Conservation (phyloP, 2,329 filamentous ascomycete species). For the Cladosporium sphaerospermum region DNA sequence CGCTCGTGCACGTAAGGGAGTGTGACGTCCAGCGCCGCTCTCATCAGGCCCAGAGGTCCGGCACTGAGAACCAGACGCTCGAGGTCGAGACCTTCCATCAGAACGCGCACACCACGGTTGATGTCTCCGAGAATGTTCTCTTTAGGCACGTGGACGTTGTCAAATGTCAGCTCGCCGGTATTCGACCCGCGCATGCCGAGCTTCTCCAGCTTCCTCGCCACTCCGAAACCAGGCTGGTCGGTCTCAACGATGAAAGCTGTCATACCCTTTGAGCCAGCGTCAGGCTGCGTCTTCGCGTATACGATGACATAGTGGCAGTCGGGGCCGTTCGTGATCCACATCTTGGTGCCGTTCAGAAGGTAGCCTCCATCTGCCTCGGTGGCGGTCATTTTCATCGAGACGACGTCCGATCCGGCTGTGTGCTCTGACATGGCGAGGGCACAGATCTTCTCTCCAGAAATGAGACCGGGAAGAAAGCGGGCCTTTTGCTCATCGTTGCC, state of each 20-base stretch:
- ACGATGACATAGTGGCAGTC: conserved; percentile 90
- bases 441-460: conserved; percentile 74
- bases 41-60: conserved; percentile 90
- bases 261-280: conserved; percentile 78
- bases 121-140: conserved; percentile 74
- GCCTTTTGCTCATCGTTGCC: conserved; percentile 72
- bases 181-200: conserved; percentile 97
- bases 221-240: conserved; percentile 68
- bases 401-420: conserved; percentile 84
- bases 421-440: conserved; percentile 94
- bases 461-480: conserved; percentile 71
- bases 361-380: conserved; percentile 78
- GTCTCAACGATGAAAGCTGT: conserved; percentile 87
- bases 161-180: conserved; percentile 88
- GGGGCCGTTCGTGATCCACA: conserved; percentile 99
- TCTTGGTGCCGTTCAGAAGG: conserved; percentile 82
- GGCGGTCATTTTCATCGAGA: conserved; percentile 87
- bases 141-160: conserved; percentile 79
- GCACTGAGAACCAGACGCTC: conserved; percentile 88
- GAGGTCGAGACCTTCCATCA: conserved; percentile 95
- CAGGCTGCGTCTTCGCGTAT: conserved; percentile 90
- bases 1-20: conserved; percentile 85
- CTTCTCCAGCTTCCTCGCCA: conserved; percentile 89
- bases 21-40: conserved; percentile 76
- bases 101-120: conserved; percentile 76